These are phyloP conservation scores for Exophiala sp. DNA, from an alignment of 2,329 filamentous ascomycete species.

Conservation along the genomic window DNA sequence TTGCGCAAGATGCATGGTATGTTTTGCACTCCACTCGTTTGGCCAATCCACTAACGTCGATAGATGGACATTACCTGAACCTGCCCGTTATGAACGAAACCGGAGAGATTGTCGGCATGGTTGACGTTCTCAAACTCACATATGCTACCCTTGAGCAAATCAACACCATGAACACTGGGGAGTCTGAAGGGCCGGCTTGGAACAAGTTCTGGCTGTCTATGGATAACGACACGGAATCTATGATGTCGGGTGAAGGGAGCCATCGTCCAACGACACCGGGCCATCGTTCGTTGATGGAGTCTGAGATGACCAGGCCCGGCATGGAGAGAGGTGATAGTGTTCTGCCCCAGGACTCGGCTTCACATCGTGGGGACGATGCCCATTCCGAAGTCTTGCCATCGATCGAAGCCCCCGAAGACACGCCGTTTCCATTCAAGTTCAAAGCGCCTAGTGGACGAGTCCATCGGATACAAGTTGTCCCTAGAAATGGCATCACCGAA, in stretches of 20 bases:
- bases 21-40: constrained; percentile 33
- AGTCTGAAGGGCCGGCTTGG: constrained; percentile 94
- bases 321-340: constrained; percentile 75
- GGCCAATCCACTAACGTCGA: constrained; percentile 11
- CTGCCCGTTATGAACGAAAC: constrained; percentile 96
- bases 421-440: constrained; percentile 96
- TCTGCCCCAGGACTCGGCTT: constrained; percentile 88
- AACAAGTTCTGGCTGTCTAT: constrained; percentile 99
- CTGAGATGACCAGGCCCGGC: constrained; percentile 59
- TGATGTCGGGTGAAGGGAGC: constrained; percentile 86
- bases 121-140: constrained; percentile 95
- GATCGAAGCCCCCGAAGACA: constrained; percentile 57
- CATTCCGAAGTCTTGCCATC: constrained; percentile 54
- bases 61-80: constrained; percentile 97
- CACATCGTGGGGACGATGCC: constrained; percentile 77
- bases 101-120: constrained; percentile 98
- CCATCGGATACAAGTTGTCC: constrained; percentile 79
- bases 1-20: constrained; percentile 97
- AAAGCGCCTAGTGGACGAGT: constrained; percentile 93
- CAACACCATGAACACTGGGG: constrained; percentile 83
- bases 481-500: constrained; percentile 71
- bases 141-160: constrained; percentile 90
- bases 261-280: constrained; percentile 64
- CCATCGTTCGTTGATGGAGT: constrained; percentile 72
- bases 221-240: constrained; percentile 88